Conservation (phyloP, 495 filamentous ascomycete species). For the Talaromyces thailandensis region DNA sequence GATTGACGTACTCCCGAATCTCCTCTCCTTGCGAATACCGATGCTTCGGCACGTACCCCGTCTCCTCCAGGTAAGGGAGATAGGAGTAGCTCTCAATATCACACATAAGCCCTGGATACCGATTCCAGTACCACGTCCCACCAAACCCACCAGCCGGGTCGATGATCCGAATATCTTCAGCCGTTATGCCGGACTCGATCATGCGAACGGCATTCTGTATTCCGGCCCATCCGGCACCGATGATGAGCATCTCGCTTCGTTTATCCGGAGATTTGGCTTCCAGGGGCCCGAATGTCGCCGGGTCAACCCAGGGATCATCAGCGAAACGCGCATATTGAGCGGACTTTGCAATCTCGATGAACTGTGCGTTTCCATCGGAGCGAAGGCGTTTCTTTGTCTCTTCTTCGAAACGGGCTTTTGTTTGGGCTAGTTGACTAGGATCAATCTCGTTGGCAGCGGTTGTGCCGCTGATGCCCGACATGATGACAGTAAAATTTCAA, state of each 20-base stretch:
- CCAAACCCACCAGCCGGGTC: conserved; percentile 43
- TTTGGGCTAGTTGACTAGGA: neutral
- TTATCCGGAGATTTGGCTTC: neutral
- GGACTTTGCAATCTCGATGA: neutral
- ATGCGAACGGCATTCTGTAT: conserved; percentile 39
- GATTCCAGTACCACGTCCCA: conserved; percentile 43
- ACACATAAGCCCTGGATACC: conserved; percentile 26
- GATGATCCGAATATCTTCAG: conserved; percentile 38
- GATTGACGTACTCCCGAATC: conserved; percentile 16
- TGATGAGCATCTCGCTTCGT: conserved; percentile 19
- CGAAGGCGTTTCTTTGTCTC: neutral
- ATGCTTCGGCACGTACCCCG: conserved; percentile 42
- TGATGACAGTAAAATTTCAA: neutral
- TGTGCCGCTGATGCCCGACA: neutral
- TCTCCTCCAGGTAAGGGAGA: conserved; percentile 53
- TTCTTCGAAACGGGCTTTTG: neutral
- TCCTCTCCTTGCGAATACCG: conserved; percentile 18
- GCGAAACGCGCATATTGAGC: neutral
- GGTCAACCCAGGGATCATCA: neutral
- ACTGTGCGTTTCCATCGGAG: neutral
- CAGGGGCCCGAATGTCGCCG: neutral
- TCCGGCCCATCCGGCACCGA: conserved; percentile 45
- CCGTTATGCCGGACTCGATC: conserved; percentile 32
- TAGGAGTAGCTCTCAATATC: conserved; percentile 25
- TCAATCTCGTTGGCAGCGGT: neutral